Conservation (phyloP, 1,284 basidiomycete species). For the Naganishia albida region DNA sequence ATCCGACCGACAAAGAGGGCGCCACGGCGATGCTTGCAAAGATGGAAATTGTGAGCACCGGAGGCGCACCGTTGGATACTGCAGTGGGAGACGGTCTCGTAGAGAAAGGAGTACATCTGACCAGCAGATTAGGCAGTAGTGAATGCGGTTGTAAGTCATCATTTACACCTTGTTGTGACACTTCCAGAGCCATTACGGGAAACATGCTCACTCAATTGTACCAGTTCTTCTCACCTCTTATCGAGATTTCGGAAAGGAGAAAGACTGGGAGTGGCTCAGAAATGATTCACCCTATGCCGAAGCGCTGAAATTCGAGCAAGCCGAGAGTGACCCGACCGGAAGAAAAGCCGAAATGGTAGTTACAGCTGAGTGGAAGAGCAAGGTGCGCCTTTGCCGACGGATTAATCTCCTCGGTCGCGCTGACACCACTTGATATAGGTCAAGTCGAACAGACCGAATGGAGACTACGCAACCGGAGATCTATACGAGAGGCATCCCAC, state of each 20-base stretch:
- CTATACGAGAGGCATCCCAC: conserved; percentile 48
- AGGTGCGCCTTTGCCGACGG: conserved; percentile 34
- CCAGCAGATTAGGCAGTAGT: conserved; percentile 54
- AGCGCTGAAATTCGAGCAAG: conserved; percentile 40
- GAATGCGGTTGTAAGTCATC: conserved; percentile 51
- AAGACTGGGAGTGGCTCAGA: conserved; percentile 54
- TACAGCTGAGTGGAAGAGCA: conserved; percentile 46
- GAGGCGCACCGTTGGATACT: conserved; percentile 53
- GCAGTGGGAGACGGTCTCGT: conserved; percentile 51
- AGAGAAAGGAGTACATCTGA: conserved; percentile 46
- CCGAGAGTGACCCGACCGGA: conserved; percentile 33
- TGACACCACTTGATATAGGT: conserved; percentile 34
- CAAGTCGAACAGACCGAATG: conserved; percentile 49
- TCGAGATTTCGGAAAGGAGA: conserved; percentile 50
- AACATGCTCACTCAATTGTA: too few species aligned
- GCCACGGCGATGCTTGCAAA: conserved; percentile 39
- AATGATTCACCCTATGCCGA: conserved; percentile 44
- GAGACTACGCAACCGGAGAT: conserved; percentile 53
- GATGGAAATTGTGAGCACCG: conserved; percentile 54
- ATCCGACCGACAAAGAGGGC: conserved; percentile 38
- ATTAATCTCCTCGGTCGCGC: neutral
- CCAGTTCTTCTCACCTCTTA: conserved; percentile 53
- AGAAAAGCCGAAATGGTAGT: conserved; percentile 50
- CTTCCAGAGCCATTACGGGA: neutral
- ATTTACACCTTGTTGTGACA: neutral